Percentiles rank a stretch among this genome's conserved stretches.
Evolutionary conservation across 768 basidiomycete species (phyloP).

Genomic region (Pulveroboletus sp.): DNA sequence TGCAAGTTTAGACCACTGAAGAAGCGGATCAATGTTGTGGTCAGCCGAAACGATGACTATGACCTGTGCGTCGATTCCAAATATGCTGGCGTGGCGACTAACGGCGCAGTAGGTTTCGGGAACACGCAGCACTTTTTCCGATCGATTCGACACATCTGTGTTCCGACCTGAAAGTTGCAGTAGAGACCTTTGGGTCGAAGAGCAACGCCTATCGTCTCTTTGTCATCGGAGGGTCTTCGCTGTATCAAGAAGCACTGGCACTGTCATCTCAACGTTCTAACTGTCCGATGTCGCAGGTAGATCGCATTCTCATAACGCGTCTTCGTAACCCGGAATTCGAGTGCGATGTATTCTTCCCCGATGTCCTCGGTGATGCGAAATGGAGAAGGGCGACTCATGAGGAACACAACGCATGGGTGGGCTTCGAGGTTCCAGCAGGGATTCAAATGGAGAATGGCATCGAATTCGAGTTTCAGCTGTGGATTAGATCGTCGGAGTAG

Average conservation of each 20-base stretch:
- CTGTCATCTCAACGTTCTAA: slow-evolving; percentile 24
- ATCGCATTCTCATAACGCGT: slow-evolving; percentile 86
- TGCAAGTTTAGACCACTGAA: slow-evolving; percentile 74
- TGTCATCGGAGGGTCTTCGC: slow-evolving; percentile 87
- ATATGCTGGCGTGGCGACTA: slow-evolving; percentile 1
- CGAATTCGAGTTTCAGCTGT: slow-evolving; percentile 94
- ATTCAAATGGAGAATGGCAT: slow-evolving; percentile 78
- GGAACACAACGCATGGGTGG: slow-evolving; percentile 72
- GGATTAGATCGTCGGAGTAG: slow-evolving; percentile 48
- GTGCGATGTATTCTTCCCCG: slow-evolving; percentile 86
- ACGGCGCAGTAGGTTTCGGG: slow-evolving; percentile 13
- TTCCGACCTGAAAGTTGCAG: slow-evolving; percentile 18
- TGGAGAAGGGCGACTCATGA: slow-evolving; percentile 62
- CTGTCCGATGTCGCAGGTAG: slow-evolving; percentile 43
- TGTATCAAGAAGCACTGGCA: slow-evolving; percentile 68
- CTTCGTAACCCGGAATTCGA: slow-evolving; percentile 70
- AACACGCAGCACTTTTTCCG: slow-evolving; percentile 1
- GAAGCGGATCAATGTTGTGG: slow-evolving; percentile 77
- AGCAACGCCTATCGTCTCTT: slow-evolving; percentile 56
- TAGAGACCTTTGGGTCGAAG: slow-evolving; percentile 9
- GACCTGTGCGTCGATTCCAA: slow-evolving; percentile 47
- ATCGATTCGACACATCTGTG: slow-evolving; percentile 29
- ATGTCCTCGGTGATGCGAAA: slow-evolving; percentile 45
- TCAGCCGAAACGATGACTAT: slow-evolving; percentile 58
- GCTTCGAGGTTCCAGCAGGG: slow-evolving; percentile 70